Evolutionary conservation across 2,329 filamentous ascomycete species (phyloP).

Genomic region (Calycina herbarum): DNA sequence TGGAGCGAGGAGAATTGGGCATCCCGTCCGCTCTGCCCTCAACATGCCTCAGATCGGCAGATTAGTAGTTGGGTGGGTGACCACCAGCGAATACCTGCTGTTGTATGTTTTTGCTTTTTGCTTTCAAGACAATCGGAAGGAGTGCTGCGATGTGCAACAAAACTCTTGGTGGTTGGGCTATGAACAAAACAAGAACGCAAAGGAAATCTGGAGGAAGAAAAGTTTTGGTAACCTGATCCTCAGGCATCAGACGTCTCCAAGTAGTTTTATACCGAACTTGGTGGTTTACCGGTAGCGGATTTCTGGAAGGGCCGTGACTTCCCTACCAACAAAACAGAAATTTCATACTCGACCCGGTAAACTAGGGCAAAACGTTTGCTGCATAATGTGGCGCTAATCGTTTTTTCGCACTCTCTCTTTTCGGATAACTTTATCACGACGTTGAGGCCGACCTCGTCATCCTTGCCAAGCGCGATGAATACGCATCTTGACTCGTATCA

Average conservation of each 20-base stretch:
- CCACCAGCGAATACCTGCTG: too few species aligned
- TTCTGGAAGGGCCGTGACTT: neutral
- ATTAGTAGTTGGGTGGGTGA: too few species aligned
- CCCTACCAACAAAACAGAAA: neutral
- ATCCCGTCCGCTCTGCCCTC: too few species aligned
- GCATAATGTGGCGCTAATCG: neutral
- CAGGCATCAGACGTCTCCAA: constrained; percentile 1
- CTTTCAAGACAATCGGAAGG: too few species aligned
- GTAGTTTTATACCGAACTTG: neutral
- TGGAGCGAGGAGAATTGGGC: too few species aligned
- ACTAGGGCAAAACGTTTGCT: neutral
- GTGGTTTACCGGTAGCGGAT: neutral
- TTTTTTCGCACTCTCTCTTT: neutral
- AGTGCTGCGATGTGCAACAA: too few species aligned
- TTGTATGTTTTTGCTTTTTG: too few species aligned
- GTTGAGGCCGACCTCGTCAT: neutral
- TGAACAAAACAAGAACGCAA: constrained; percentile 1
- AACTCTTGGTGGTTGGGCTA: too few species aligned
- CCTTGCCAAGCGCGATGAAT: constrained; percentile 1
- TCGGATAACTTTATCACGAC: constrained; percentile 4
- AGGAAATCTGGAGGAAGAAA: neutral
- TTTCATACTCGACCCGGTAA: neutral
- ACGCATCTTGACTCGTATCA: constrained; percentile 1
- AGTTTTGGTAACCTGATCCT: neutral
- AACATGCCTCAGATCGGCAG: too few species aligned